Percentiles rank a stretch among this genome's conserved stretches.
Evolutionary conservation across 441 rosid species (phyloP).

Genomic region (Eruca vesicaria): DNA sequence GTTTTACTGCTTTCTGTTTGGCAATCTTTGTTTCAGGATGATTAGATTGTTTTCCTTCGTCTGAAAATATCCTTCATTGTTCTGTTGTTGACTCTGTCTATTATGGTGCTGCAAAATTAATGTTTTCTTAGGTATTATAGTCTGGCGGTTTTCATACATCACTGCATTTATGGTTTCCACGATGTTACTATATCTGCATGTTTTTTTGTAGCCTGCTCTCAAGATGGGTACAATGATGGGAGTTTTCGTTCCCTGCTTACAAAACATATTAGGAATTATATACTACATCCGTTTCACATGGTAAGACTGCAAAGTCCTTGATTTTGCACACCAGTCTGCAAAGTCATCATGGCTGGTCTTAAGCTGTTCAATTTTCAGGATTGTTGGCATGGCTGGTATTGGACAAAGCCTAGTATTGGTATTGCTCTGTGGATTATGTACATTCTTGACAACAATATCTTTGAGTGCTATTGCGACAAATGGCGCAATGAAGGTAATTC

Average conservation of each 20-base stretch:
- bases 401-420: constrained; percentile 81
- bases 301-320: constrained; percentile 42
- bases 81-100: constrained; percentile 20
- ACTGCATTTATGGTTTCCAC: constrained; percentile 4
- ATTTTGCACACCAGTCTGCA: constrained; percentile 19
- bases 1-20: constrained; percentile 18
- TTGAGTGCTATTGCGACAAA: constrained; percentile 99
- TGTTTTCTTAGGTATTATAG: constrained; percentile 13
- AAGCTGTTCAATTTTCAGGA: constrained; percentile 52
- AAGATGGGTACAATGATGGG: constrained; percentile 99
- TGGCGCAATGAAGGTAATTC: constrained; percentile 97
- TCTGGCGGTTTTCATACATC: neutral
- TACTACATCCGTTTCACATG: constrained; percentile 98
- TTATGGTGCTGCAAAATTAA: constrained; percentile 21
- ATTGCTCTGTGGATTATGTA: constrained; percentile 88
- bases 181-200: constrained; percentile 32
- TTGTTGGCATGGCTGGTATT: constrained; percentile 99
- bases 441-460: constrained; percentile 91
- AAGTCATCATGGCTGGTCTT: constrained; percentile 19
- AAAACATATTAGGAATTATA: constrained; percentile 96
- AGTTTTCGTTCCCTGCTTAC: constrained; percentile 96
- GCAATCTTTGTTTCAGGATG: constrained; percentile 5
- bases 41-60: neutral
- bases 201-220: constrained; percentile 64
- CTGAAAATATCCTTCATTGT: constrained; percentile 23